Base-by-base conservation (phyloP, 2,329 filamentous ascomycete species). In the Parascedosporium putredinis region DNA sequence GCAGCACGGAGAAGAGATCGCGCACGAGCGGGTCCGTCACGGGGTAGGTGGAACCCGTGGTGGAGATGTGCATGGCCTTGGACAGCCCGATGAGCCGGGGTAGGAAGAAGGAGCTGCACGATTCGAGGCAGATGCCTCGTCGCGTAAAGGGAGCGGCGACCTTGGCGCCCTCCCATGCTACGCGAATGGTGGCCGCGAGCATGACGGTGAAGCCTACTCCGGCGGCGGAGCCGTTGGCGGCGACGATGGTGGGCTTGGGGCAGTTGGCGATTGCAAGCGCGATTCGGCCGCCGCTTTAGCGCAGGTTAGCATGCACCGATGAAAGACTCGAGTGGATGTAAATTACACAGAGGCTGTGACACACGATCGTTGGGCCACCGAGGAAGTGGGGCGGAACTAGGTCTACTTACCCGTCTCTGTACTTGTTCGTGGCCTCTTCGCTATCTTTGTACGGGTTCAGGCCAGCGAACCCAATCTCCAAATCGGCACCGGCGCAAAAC, bases 171-270 rank as follows among this genome's bases (percentile, higher is more conserved):
- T 67, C 60, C 3, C 73, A 68, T 3, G 84, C 84, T 25, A 90
- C 64, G 2, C 88, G 74, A 51, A 91, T 67, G 67, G 91, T 87
- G 54, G 76, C 78, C 64, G 88, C 88, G 44, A 84, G 69, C 14
- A 79, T 74, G 67, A 89, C 87, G 68, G 91, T 86, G 64, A 86
- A 82, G 2, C 85, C 86, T 49, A 86, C 86, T 29, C 86, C 86
- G 44, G 86, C 74, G 51, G 83, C 86, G 14, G 85, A 69, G 5
- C 86, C 86, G 59, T 89, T 87, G 18, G 90, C 82, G 1, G 86
- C 86, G 1, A 81, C 83, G 25, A 91, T 75, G 49, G 91, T 73
- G 4, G 86, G 86, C 60, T 91, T 91, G 64, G 78, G 80, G 46
- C 84, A 52, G 84, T 5, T 66, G 62, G 24, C 84, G 72, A 55